Evolutionary conservation across 352 stramenopile species (phyloP).

Genomic region (Globisporangium mamillatum): DNA sequence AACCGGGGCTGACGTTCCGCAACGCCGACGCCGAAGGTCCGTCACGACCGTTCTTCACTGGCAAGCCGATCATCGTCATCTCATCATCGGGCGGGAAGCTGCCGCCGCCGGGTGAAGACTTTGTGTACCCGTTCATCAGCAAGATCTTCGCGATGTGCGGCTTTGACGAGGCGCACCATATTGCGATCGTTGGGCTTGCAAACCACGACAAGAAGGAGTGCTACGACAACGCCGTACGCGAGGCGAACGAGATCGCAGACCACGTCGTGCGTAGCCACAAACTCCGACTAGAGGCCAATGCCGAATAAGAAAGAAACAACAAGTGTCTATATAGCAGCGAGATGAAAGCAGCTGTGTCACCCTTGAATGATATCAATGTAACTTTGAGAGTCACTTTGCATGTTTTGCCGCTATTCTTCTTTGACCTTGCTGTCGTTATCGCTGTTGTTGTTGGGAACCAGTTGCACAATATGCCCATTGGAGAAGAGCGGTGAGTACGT

Average conservation of each 20-base stretch:
- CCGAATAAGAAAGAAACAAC: constrained; percentile 3
- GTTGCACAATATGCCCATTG: constrained; percentile 35
- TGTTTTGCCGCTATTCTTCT: constrained; percentile 5
- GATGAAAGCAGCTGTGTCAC: neutral
- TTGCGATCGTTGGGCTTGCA: constrained; percentile 59
- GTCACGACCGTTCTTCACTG: constrained; percentile 56
- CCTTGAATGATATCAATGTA: neutral
- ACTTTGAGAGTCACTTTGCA: too few relatives aligned
- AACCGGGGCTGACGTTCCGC: constrained; percentile 65
- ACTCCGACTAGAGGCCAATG: constrained; percentile 44
- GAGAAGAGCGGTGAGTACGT: constrained; percentile 58
- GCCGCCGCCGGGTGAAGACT: constrained; percentile 52
- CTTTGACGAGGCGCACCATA: constrained; percentile 62
- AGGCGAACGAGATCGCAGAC: constrained; percentile 60
- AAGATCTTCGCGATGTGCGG: constrained; percentile 79
- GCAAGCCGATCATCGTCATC: constrained; percentile 65
- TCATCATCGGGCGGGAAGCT: constrained; percentile 70
- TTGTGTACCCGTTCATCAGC: constrained; percentile 65
- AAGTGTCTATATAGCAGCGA: neutral
- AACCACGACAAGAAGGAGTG: constrained; percentile 65
- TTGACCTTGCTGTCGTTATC: neutral
- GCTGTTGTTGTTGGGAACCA: constrained; percentile 23
- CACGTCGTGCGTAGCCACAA: constrained; percentile 57
- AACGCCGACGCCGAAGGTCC: constrained; percentile 59
- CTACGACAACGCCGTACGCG: constrained; percentile 49